Percentiles rank a stretch among this genome's conserved stretches.
Evolutionary conservation across 2,329 filamentous ascomycete genomes (phyloP).

Genomic region (Colletotrichum somersetense): DNA sequence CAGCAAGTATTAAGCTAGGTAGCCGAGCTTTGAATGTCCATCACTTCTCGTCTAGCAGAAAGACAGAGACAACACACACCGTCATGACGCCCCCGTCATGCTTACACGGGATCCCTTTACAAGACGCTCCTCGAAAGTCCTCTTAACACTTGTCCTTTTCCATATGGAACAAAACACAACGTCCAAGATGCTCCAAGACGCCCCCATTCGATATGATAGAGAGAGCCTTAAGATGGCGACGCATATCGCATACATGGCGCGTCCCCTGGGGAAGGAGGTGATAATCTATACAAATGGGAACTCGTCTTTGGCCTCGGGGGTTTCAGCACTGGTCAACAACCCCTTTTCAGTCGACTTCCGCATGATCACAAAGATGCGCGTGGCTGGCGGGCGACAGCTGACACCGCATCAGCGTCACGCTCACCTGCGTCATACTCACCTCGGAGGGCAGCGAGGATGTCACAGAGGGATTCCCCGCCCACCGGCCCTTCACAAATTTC

Average conservation of each 20-base stretch:
- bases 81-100: background rate
- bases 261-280: slow-evolving; percentile 56
- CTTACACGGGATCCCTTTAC: slow-evolving; percentile 4
- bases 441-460: slow-evolving; percentile 55
- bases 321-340: slow-evolving; percentile 48
- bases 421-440: slow-evolving; percentile 50
- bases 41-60: too few relatives aligned
- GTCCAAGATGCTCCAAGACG: slow-evolving; percentile 55
- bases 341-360: slow-evolving; percentile 55
- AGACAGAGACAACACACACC: background rate
- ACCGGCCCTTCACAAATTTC: slow-evolving; percentile 53
- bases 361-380: slow-evolving; percentile 48
- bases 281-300: slow-evolving; percentile 66
- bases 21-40: too few relatives aligned
- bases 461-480: slow-evolving; percentile 56
- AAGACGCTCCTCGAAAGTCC: background rate
- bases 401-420: slow-evolving; percentile 45
- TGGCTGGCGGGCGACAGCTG: slow-evolving; percentile 40
- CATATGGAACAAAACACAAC: background rate
- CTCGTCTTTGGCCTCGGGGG: slow-evolving; percentile 47
- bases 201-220: slow-evolving; percentile 55
- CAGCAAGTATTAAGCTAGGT: background rate
- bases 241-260: slow-evolving; percentile 59
- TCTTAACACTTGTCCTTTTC: background rate
- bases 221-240: slow-evolving; percentile 49